A percentile compares a stretch with the other conserved stretches of the same genome.
Conservation (phyloP, 345 rosid genomes). For the Eucalyptus lansdowneana region DNA sequence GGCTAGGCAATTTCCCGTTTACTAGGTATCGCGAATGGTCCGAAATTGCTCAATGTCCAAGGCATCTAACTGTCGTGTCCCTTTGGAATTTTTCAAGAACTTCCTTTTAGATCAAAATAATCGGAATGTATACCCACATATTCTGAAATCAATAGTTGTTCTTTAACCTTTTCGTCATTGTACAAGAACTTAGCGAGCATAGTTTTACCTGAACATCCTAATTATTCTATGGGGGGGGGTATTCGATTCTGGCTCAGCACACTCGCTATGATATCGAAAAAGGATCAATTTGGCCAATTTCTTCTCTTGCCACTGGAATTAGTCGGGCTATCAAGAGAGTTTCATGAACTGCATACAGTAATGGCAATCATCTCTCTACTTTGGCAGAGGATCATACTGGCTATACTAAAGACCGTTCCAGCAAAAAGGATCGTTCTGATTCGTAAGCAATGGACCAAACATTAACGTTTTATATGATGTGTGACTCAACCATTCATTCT, state of each 20-base stretch:
- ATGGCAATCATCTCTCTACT: neutral
- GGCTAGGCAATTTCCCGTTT: too few relatives aligned
- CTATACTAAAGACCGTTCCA: neutral
- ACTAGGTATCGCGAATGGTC: neutral
- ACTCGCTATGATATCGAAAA: neutral
- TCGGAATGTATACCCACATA: neutral
- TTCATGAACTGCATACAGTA: neutral
- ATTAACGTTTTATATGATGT: neutral
- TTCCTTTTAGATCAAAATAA: accelerated
- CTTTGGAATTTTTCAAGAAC: neutral
- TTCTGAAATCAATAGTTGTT: neutral
- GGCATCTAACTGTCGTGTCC: neutral
- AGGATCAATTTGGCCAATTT: neutral
- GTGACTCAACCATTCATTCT: neutral
- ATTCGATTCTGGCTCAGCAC: neutral
- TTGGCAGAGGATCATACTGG: neutral
- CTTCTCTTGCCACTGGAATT: neutral
- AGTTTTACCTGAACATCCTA: neutral
- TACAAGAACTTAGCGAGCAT: neutral
- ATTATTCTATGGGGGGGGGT: neutral
- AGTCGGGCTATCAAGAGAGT: neutral
- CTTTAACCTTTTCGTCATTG: accelerated
- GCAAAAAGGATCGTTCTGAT: neutral
- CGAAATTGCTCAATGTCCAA: neutral
- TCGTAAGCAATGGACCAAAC: neutral